These are phyloP conservation scores for Mytilinidion resinicola DNA, from an alignment of 495 filamentous ascomycete genomes.

Conservation along the genomic window DNA sequence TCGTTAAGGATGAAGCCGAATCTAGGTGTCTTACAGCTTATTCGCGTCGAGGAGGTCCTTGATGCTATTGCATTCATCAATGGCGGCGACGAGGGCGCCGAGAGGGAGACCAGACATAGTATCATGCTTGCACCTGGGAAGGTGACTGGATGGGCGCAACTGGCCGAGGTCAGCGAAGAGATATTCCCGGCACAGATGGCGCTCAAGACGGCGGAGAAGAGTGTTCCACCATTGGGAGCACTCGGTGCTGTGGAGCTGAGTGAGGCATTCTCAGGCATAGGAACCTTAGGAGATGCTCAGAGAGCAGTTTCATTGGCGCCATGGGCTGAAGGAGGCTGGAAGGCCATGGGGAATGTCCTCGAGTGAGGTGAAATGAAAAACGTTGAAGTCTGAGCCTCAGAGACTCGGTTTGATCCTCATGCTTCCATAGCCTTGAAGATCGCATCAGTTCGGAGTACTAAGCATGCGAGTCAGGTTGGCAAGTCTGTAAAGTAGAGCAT, in stretches of 20 bases:
- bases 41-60: conserved; percentile 52
- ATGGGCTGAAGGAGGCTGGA: conserved; percentile 66
- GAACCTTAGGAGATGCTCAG: conserved; percentile 64
- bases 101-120: conserved; percentile 37
- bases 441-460: no score
- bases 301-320: conserved; percentile 74
- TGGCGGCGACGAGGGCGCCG: conserved; percentile 25
- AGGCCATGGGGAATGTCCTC: conserved; percentile 31
- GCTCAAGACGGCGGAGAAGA: conserved; percentile 65
- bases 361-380: not conserved
- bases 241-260: conserved; percentile 64
- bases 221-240: conserved; percentile 61
- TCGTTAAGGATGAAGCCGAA: conserved; percentile 58
- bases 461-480: no score
- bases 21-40: conserved; percentile 42
- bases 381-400: no score
- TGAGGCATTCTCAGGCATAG: conserved; percentile 68
- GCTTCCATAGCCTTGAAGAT: no score
- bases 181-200: conserved; percentile 71
- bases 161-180: conserved; percentile 48
- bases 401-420: no score
- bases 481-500: no score
- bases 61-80: conserved; percentile 47
- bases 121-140: conserved; percentile 72
- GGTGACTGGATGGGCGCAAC: conserved; percentile 68